These are phyloP conservation scores for Diaporthe sp. DNA, from an alignment of 2,329 filamentous ascomycete species.

Conservation along the genomic window DNA sequence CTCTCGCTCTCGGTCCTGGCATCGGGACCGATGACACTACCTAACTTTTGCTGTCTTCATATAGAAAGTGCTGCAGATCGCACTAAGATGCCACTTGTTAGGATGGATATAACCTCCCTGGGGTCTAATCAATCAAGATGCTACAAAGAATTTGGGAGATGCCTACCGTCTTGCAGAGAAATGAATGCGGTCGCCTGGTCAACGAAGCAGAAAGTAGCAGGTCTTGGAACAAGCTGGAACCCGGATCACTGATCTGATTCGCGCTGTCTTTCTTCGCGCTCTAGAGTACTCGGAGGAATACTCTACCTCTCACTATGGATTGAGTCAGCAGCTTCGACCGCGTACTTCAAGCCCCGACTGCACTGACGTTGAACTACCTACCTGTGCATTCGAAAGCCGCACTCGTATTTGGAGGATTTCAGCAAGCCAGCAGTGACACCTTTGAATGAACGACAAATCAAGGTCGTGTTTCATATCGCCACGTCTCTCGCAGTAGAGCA, in stretches of 20 bases:
- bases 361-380: neutral
- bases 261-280: neutral
- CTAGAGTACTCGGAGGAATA: neutral
- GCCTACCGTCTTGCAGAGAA: neutral
- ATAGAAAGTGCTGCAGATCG: neutral
- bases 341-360: neutral
- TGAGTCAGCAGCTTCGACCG: neutral
- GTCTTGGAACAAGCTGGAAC: neutral
- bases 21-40: too few relatives aligned
- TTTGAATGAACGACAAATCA: neutral
- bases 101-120: neutral
- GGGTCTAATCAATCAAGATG: too few relatives aligned
- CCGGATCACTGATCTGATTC: neutral
- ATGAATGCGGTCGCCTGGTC: too few relatives aligned
- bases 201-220: neutral
- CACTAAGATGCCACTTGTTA: neutral
- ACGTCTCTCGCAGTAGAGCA: neutral
- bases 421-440: neutral
- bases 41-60: neutral
- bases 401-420: neutral
- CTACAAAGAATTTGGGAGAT: neutral
- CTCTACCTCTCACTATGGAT: neutral
- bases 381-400: neutral
- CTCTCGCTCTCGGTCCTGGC: neutral
- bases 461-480: neutral